Percentiles rank a stretch among this genome's conserved stretches.
These are phyloP conservation scores for Paratinospora sagittata DNA, from an alignment of 164 flowering plant species.

Conservation along the genomic window DNA sequence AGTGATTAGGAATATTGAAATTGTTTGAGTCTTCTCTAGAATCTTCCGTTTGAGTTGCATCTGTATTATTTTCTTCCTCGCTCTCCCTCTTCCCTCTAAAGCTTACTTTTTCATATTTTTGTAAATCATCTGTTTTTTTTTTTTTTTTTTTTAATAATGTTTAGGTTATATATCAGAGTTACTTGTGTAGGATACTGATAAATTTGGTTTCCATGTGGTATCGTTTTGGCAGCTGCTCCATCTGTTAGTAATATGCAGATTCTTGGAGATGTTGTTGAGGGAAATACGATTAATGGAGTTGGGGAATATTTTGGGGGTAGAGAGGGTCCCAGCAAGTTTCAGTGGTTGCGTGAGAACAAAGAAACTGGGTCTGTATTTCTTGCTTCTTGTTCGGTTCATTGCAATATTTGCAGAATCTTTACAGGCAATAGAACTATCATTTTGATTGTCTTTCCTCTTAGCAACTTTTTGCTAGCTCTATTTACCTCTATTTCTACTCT, in stretches of 20 bases:
- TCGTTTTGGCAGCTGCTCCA: slow-evolving; percentile 68
- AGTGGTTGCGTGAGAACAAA: slow-evolving; percentile 79
- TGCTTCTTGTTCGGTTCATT: neutral
- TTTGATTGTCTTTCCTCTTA: neutral
- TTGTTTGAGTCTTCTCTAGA: too few relatives aligned
- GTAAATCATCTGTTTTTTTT: neutral
- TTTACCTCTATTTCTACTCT: too few relatives aligned
- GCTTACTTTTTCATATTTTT: neutral
- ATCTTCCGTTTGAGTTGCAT: too few relatives aligned
- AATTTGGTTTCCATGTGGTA: slow-evolving; percentile 9
- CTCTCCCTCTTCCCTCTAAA: neutral
- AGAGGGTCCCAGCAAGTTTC: slow-evolving; percentile 98
- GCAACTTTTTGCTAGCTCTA: too few relatives aligned
- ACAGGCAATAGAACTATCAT: neutral
- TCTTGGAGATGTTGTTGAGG: slow-evolving; percentile 78
- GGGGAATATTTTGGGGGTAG: slow-evolving; percentile 94
- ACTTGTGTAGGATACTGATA: slow-evolving; percentile 5
- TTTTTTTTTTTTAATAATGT: too few relatives aligned
- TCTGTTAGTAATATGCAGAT: slow-evolving; percentile 75
- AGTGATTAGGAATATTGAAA: too few relatives aligned
- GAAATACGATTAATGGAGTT: slow-evolving; percentile 55
- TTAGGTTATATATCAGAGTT: too few relatives aligned
- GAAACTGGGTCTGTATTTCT: slow-evolving; percentile 62
- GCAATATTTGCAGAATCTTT: neutral
- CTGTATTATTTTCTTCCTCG: too few relatives aligned